Evolutionary conservation across 2,329 filamentous ascomycete species (phyloP).

Genomic region (Cryphonectria radicalis): DNA sequence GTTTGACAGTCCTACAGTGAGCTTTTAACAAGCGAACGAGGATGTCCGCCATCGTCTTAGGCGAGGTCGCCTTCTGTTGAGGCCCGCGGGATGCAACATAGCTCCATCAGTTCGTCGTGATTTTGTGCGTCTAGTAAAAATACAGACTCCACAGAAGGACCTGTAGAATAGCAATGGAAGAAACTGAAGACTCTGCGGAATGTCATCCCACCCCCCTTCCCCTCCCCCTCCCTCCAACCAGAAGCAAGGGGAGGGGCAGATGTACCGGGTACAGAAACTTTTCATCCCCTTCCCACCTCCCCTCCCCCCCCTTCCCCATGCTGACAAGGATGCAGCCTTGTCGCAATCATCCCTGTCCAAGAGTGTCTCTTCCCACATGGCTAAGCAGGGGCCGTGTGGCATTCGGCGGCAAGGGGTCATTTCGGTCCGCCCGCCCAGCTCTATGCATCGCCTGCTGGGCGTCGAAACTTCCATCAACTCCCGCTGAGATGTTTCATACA

Average conservation of each 20-base stretch:
- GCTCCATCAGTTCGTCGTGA: conserved; percentile 10
- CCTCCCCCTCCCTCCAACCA: neutral
- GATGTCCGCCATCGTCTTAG: neutral
- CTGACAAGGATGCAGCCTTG: conserved; percentile 26
- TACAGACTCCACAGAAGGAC: conserved; percentile 5
- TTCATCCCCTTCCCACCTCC: neutral
- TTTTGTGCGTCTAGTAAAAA: neutral
- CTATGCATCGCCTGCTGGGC: neutral
- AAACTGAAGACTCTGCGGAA: conserved; percentile 9
- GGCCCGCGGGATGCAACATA: conserved; percentile 7
- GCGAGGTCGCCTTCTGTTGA: conserved; percentile 3
- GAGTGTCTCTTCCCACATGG: conserved; percentile 26
- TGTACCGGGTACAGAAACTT: conserved; percentile 20
- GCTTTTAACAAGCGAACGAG: neutral
- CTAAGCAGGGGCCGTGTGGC: conserved; percentile 26
- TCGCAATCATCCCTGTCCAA: conserved; percentile 26
- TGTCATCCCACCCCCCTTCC: conserved; percentile 7
- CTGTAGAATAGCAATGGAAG: conserved; percentile 11
- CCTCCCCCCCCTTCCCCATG: conserved; percentile 7
- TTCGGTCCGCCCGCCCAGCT: conserved; percentile 16
- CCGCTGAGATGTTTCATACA: conserved; percentile 7
- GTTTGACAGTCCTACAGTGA: neutral
- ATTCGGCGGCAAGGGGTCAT: conserved; percentile 23
- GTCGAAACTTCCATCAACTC: conserved; percentile 13
- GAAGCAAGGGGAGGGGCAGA: conserved; percentile 2